Percentiles rank a stretch among this genome's conserved stretches.
phyloP scores from a whole-genome alignment of 257 asterid species.

The Nicotiana tomentosiformis region DNA sequence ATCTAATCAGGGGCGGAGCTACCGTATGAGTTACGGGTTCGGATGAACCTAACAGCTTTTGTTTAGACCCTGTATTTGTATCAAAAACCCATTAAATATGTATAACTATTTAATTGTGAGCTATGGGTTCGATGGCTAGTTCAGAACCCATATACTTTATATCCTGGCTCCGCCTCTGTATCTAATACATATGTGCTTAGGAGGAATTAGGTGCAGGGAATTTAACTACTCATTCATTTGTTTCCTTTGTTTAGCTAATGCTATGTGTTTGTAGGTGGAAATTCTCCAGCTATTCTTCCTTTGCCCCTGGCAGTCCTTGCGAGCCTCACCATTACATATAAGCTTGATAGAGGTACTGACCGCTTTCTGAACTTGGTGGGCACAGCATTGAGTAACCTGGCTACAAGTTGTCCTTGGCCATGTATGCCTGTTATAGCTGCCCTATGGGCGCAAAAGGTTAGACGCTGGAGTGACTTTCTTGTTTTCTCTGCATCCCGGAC shows the following conservation, averaged over 20 bases:
- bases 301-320: conserved; percentile 79
- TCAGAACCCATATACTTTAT: too few species aligned
- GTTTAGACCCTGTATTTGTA: too few species aligned
- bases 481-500: conserved; percentile 78
- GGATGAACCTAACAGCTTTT: too few species aligned
- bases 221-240: not conserved
- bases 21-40: too few species aligned
- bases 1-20: not conserved
- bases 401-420: conserved; percentile 95
- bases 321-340: conserved; percentile 90
- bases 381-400: conserved; percentile 62
- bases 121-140: too few species aligned
- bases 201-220: not conserved
- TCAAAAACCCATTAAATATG: too few species aligned
- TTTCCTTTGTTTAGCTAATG: not conserved
- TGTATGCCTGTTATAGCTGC: conserved; percentile 81
- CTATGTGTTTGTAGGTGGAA: conserved; percentile 50
- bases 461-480: conserved; percentile 87
- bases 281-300: conserved; percentile 67
- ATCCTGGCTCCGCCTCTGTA: too few species aligned
- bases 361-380: conserved; percentile 61
- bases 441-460: conserved; percentile 86
- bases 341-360: conserved; percentile 59
- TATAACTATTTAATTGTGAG: too few species aligned
- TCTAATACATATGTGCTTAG: not conserved